Evolutionary conservation across 1,139 yeast genomes (phyloP), one percentile per base, ranked within the genome.

Genomic region (Yamadazyma friedrichii): DNA sequence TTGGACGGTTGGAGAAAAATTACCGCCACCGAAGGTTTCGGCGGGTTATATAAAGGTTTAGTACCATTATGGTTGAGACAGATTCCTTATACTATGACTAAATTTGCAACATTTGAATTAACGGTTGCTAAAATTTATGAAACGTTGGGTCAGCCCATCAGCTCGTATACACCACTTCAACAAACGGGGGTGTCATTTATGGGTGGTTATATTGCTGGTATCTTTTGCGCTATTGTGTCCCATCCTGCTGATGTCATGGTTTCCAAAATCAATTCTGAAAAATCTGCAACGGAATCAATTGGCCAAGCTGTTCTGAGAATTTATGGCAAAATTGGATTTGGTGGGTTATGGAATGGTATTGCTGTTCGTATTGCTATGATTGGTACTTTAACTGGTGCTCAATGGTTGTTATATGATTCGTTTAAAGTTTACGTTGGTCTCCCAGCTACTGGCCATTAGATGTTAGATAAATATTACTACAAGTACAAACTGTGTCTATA

Each of bases 231-330:
- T 17, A 68, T 85, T 42, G 94, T 88, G 15, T 89, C 96, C 17
- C 97, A 91, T 65, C 98, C 98, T 33, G 97, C 97, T 31, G 98
- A 91, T 66, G 96, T 89, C 35, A 84, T 91, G 95, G 97, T 91
- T 30, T 87, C 96, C 41, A 87, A 89, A 76, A 79, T 91, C 56
- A 89, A 87, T 61, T 75, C 85, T 45, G 93, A 86, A 50, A 82
- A 83, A 57, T 67, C 73, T 52, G 70, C 84, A 25, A 76, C 76
- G 42, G 96, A 88, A 67, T 59, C 83, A 6, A 72, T 78, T 55
- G 83, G 83, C 33, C 68, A 70, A 38, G 95, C 95, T 13, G 72
- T 85, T 42, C 58, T 70, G 49, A 79, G 93, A 56, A 88, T 91
- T 57, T 91, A 89, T 63, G 63, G 68, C 41, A 76, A 79, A 56